Evolutionary conservation across 192 early-diverging fungal species (phyloP).

Genomic region (Oehlia diaphana): DNA sequence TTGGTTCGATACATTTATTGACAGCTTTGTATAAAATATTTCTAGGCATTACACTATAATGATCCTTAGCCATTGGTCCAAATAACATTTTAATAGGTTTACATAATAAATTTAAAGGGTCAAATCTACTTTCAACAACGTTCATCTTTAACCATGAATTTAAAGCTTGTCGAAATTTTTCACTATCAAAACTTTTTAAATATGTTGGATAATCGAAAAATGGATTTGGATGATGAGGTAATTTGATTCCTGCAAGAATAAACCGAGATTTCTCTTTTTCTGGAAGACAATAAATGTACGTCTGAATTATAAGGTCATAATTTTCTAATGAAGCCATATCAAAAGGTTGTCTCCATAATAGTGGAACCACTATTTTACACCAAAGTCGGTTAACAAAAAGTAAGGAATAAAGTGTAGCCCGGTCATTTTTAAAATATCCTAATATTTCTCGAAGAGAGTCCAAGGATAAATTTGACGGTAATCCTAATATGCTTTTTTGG

Average conservation of each 20-base stretch:
- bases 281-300: background rate
- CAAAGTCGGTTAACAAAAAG: background rate
- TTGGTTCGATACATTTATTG: constrained; percentile 4
- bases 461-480: background rate
- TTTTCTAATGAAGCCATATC: background rate
- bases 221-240: background rate
- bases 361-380: background rate
- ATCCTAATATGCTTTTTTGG: background rate
- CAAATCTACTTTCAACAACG: background rate
- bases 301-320: constrained; percentile 1
- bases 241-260: background rate
- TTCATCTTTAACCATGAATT: constrained; percentile 11
- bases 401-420: background rate
- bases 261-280: background rate
- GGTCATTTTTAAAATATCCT: constrained; percentile 6
- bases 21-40: constrained; percentile 13
- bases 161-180: background rate
- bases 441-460: background rate
- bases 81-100: constrained; percentile 5
- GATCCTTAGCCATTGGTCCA: constrained; percentile 1
- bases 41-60: background rate
- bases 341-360: constrained; percentile 12
- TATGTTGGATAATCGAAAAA: constrained; percentile 19
- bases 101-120: background rate
- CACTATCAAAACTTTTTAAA: constrained; percentile 1